Percentiles rank a stretch among this genome's conserved stretches.
phyloP scores from a whole-genome alignment of 345 rosid species.

The Gossypium longicalyx region DNA sequence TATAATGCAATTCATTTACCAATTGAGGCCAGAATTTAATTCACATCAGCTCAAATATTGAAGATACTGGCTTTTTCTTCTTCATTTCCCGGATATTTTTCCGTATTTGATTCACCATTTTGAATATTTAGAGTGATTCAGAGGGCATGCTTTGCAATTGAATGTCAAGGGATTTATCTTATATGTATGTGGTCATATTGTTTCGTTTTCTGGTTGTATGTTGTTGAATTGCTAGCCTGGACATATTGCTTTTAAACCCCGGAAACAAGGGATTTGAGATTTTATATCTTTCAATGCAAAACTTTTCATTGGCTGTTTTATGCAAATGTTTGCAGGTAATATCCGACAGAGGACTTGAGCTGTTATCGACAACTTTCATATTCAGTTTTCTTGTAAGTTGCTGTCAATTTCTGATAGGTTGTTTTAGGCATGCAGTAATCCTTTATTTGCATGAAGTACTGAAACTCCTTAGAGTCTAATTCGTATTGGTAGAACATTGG shows the following conservation, averaged over 20 bases:
- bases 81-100: not conserved
- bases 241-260: not conserved
- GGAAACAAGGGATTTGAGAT: not conserved
- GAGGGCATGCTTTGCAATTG: not conserved
- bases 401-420: conserved; percentile 7
- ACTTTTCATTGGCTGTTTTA: not conserved
- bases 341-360: conserved; percentile 78
- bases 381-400: conserved; percentile 70
- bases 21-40: not conserved
- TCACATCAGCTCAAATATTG: not conserved
- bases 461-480: not conserved
- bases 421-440: not conserved
- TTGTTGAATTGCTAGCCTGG: not conserved
- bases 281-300: not conserved
- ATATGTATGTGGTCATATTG: not conserved
- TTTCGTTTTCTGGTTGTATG: not conserved
- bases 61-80: not conserved
- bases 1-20: not conserved
- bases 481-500: not conserved
- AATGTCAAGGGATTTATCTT: not conserved
- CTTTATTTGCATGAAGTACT: conserved; percentile 1
- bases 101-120: not conserved
- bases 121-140: not conserved
- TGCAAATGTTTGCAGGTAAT: conserved; percentile 46
- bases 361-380: conserved; percentile 67